phyloP scores from a whole-genome alignment of 371 early-diverging fungal species.

The Blakeslea trispora region DNA sequence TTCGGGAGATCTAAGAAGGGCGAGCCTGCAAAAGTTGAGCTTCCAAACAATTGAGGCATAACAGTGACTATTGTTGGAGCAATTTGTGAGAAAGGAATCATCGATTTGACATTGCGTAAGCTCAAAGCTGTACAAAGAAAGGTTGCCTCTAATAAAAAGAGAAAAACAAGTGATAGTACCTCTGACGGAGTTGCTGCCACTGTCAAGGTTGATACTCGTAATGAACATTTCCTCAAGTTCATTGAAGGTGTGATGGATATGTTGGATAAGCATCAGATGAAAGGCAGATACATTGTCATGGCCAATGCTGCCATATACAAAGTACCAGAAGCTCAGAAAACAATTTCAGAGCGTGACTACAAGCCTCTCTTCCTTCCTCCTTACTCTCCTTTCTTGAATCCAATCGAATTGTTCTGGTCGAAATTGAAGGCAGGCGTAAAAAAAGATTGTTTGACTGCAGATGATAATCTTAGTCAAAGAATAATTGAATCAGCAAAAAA shows the following conservation, averaged over 20 bases:
- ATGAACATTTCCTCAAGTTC: conserved; percentile 6
- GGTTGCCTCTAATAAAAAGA: conserved; percentile 6
- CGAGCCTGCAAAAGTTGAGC: background rate
- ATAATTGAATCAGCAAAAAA: conserved; percentile 4
- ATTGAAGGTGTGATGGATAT: too few relatives aligned
- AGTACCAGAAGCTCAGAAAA: too few relatives aligned
- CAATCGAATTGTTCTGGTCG: conserved; percentile 10
- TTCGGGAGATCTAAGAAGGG: background rate
- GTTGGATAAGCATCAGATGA: too few relatives aligned
- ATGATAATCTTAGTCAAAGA: background rate
- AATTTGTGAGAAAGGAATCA: conserved; percentile 5
- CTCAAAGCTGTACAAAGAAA: conserved; percentile 4
- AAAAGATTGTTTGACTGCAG: conserved; percentile 2
- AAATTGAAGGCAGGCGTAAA: conserved; percentile 5
- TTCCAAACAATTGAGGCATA: conserved; percentile 8
- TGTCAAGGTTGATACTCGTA: conserved; percentile 13
- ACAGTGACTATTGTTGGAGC: conserved; percentile 14
- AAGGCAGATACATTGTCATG: too few relatives aligned
- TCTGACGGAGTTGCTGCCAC: conserved; percentile 1
- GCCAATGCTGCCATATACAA: background rate
- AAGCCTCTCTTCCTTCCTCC: conserved; percentile 5
- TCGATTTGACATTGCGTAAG: conserved; percentile 8
- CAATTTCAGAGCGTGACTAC: too few relatives aligned
- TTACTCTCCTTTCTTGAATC: conserved; percentile 11
- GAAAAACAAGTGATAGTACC: background rate